phyloP scores from a whole-genome alignment of 352 stramenopile species.

The Phytopythium aichiense region DNA sequence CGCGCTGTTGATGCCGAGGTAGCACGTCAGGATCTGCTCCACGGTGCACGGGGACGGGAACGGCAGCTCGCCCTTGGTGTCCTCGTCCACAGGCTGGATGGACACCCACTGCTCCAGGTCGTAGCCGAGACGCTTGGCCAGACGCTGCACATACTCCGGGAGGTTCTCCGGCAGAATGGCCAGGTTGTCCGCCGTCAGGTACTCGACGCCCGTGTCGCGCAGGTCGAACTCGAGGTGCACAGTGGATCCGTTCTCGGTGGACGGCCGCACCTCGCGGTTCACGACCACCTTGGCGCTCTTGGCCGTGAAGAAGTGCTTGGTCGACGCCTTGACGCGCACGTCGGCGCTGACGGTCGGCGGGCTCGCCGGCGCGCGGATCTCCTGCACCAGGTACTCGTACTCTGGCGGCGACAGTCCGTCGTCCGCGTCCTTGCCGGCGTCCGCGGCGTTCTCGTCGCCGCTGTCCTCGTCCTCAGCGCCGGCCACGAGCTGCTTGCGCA shows the following conservation, averaged over 20 bases:
- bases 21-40: conserved; percentile 88
- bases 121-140: conserved; percentile 84
- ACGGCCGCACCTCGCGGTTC: conserved; percentile 89
- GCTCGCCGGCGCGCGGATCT: conserved; percentile 29
- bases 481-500: conserved; percentile 61
- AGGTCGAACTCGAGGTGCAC: conserved; percentile 90
- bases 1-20: conserved; percentile 92
- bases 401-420: conserved; percentile 32
- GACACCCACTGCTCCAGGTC: conserved; percentile 90
- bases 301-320: conserved; percentile 90
- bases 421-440: conserved; percentile 7
- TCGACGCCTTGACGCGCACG: conserved; percentile 69
- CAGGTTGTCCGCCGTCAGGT: conserved; percentile 94
- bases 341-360: conserved; percentile 11
- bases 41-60: conserved; percentile 96
- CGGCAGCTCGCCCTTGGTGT: conserved; percentile 56
- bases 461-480: conserved; percentile 6
- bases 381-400: conserved; percentile 54
- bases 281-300: conserved; percentile 78
- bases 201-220: conserved; percentile 75
- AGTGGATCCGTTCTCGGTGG: conserved; percentile 76
- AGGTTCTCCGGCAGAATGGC: conserved; percentile 92
- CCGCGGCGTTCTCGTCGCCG: conserved; percentile 8
- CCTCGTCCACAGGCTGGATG: conserved; percentile 50
- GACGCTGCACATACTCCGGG: conserved; percentile 61